Base-by-base conservation (phyloP, 2,329 filamentous ascomycete species). In the Bimuria novae-zelandiae region DNA sequence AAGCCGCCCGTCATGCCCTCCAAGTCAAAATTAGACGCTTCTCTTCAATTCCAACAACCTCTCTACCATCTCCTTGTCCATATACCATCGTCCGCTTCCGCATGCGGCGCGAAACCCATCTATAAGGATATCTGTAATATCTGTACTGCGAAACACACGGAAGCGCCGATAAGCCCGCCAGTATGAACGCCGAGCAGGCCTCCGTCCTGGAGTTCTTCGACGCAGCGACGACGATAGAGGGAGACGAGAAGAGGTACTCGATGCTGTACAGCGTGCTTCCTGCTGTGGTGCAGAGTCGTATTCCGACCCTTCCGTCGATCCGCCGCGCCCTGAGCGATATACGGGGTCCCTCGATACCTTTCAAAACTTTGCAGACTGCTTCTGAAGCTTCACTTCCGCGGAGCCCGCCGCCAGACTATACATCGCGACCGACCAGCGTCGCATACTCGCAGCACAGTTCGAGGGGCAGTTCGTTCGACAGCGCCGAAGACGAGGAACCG, bases 221-320 rank as follows among this genome's bases (percentile, higher is more conserved):
- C 2, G 35, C 49, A 7, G 46, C 49, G 25, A 33, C 55, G 8
- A 41, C 32, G 16, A 30, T 62, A 16, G 54, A 62, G 14, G 47
- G 52, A 29, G 51, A 56, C 8, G 37, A 45, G 25, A 61, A 49
- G 46, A 60, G 52, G 39, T 54, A 77, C 40, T 81, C 80, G 19
- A 78, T 79, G 54, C 73, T 85, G 14, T 82, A 81, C 65, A 76
- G 78, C 5, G 77, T 85, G 52, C 77, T 85, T 7, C 82, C 83
- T 3, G 72, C 75, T 1, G 75, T 81, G 4, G 72, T 86, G 4
- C 79, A 81, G 61, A 79, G 75, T 30, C 75, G 79, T 52, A 73
- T 85, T 19, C 79, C 80, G 3, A 76, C 76, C 5, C 72, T 85
- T 7, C 77, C 78, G 25, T 83, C 80, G 4, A 70, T 85, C 37